Conservation (phyloP, 345 rosid genomes). For the Leavenworthia alabamica region DNA sequence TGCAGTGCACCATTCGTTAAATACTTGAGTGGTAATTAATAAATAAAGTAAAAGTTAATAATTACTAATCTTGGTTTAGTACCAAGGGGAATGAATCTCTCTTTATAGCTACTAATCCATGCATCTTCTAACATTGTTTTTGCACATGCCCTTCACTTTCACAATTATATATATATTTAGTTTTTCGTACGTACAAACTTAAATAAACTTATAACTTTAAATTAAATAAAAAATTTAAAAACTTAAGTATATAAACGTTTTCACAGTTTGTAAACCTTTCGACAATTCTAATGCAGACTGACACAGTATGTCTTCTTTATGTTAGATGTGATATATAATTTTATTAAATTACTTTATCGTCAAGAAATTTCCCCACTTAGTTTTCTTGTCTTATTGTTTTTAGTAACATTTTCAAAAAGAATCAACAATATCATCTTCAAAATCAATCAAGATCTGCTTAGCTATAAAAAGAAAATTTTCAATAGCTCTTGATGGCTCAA, state of each 20-base stretch:
- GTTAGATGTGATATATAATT: conserved; percentile 10
- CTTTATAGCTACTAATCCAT: conserved; percentile 17
- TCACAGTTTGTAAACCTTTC: conserved; percentile 21
- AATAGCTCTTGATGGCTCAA: not conserved
- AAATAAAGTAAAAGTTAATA: not conserved
- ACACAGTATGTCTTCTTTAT: conserved; percentile 12
- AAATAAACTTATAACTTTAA: too few relatives aligned
- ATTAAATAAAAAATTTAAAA: too few relatives aligned
- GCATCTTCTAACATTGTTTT: conserved; percentile 12
- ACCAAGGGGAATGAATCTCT: conserved; percentile 24
- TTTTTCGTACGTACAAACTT: too few relatives aligned
- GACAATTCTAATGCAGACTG: conserved; percentile 24
- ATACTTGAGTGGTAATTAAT: too few relatives aligned
- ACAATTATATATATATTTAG: not conserved
- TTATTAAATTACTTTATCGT: not conserved
- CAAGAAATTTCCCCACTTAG: not conserved
- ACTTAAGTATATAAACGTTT: too few relatives aligned
- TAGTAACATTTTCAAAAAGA: too few relatives aligned
- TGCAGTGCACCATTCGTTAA: not conserved
- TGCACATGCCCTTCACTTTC: conserved; percentile 29
- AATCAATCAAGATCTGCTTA: not conserved
- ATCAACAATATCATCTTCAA: not conserved
- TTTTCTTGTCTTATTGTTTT: too few relatives aligned
- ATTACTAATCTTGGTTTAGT: conserved; percentile 17
- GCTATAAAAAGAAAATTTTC: not conserved